A percentile compares a stretch with the other conserved stretches of the same genome.
Conservation (phyloP, 2,329 filamentous ascomycete genomes). For the Triangularia verruculosa region DNA sequence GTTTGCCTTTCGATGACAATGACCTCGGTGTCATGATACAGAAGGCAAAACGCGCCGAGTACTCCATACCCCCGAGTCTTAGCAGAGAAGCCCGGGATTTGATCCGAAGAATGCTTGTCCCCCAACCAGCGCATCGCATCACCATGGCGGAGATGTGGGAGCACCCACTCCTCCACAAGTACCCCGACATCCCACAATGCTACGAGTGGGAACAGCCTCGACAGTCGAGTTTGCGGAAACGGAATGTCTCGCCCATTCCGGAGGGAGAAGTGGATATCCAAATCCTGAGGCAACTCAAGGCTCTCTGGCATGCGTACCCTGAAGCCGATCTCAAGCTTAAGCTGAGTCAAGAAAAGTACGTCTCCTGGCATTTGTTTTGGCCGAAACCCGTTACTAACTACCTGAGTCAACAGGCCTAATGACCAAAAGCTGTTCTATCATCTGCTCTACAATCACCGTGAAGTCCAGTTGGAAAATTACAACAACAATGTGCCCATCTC, state of each 20-base stretch:
- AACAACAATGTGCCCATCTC: conserved; percentile 78
- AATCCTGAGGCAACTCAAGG: conserved; percentile 79
- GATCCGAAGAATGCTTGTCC: conserved; percentile 73
- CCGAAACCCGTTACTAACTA: conserved; percentile 1
- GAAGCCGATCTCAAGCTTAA: conserved; percentile 68
- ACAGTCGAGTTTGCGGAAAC: conserved; percentile 58
- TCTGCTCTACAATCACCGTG: conserved; percentile 75
- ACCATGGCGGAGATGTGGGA: conserved; percentile 78
- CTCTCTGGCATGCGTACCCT: conserved; percentile 84
- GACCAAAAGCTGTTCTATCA: conserved; percentile 94
- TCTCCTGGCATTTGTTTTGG: conserved; percentile 19
- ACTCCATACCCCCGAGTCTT: conserved; percentile 60
- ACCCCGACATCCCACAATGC: conserved; percentile 69
- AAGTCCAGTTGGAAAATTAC: conserved; percentile 85
- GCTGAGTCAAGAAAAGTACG: conserved; percentile 64
- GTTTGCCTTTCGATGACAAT: conserved; percentile 75
- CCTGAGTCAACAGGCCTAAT: conserved; percentile 65
- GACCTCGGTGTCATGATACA: conserved; percentile 61
- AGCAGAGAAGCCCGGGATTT: conserved; percentile 71
- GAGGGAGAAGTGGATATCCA: conserved; percentile 73
- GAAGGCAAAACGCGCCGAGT: conserved; percentile 58
- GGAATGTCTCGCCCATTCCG: conserved; percentile 55
- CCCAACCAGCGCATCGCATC: conserved; percentile 76
- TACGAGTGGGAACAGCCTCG: conserved; percentile 54
- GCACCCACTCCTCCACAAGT: conserved; percentile 83